Evolutionary conservation across 306 rosid species (phyloP), one percentile per base, ranked within the genome.

Genomic region (Vigna angularis): DNA sequence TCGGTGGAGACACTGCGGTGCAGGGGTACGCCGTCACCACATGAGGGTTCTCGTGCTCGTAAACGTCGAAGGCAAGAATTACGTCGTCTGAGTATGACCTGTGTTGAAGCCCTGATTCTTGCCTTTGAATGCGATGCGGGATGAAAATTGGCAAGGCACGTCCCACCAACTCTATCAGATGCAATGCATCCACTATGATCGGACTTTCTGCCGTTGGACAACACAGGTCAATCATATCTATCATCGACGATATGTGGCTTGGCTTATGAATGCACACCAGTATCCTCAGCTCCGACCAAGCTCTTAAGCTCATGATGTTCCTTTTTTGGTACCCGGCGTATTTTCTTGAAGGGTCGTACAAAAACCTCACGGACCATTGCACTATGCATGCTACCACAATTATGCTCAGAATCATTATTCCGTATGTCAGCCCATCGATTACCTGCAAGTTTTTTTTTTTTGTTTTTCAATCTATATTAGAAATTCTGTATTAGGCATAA

Each of bases 311-410:
- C 77, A 55, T 66, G 0, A 90, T 81, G 76, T 90, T 82, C 52
- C 91, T 83, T 22, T 78, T 84, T 6, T 80, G 84, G 68, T 88
- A 90, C 10, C 82, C 83, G 3, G 79, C 87, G 0, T 78, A 90
- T 83, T 81, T 88, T 67, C 82, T 92, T 47, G 92, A 26, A 28
- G 91, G 89, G 9, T 90, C 89, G 24, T 88, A 87, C 14, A 89
- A 22, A 14, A 5, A 16, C 30, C 81, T 89, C 75, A 90, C 89
- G 0, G 50, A 9, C 15, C 81, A 17, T 6, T 88, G 88, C 34
- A 80, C 87, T 3, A 82, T 14, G 69, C 75, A 73, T 42, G 89
- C 75, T 40, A 52, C 1, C 3, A 85, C 0, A 4, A 83, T n/a
- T n/a, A 87, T 17, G 49, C 77, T 48, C 15, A 85, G 3, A 51